These are phyloP conservation scores for Musa troglodytarum DNA, from an alignment of 176 grass and related monocot genomes.

Conservation along the genomic window DNA sequence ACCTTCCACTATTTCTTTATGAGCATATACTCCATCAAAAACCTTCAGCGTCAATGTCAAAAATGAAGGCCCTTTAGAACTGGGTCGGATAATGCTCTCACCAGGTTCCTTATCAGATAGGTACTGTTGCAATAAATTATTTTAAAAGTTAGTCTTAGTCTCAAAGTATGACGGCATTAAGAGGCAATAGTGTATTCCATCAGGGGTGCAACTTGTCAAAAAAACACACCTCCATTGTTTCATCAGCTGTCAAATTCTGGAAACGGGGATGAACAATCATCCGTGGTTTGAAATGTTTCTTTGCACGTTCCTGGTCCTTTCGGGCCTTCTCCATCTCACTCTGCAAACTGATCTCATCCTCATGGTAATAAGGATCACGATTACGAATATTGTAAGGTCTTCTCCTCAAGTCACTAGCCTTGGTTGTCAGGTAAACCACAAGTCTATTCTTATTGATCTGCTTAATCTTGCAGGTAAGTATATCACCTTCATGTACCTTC, in stretches of 20 bases:
- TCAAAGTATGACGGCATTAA: not conserved
- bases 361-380: constrained; percentile 70
- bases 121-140: constrained; percentile 40
- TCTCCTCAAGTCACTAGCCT: constrained; percentile 51
- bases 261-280: constrained; percentile 99
- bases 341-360: constrained; percentile 40
- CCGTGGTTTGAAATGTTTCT: constrained; percentile 89
- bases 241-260: constrained; percentile 85
- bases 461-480: constrained; percentile 84
- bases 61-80: constrained; percentile 73
- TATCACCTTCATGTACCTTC: constrained; percentile 73
- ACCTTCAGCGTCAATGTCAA: constrained; percentile 86
- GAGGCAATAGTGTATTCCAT: not conserved
- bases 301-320: constrained; percentile 77
- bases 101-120: constrained; percentile 85
- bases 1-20: constrained; percentile 91
- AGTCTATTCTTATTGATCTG: constrained; percentile 76
- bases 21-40: constrained; percentile 78
- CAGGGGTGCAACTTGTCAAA: not conserved
- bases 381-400: constrained; percentile 44
- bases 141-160: not conserved
- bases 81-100: constrained; percentile 80
- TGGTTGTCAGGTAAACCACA: constrained; percentile 71
- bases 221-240: constrained; percentile 76
- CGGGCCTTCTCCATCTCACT: constrained; percentile 55